A percentile compares a stretch with the other conserved stretches of the same genome.
Evolutionary conservation across 495 filamentous ascomycete species (phyloP).

Genomic region (Usnea hakonensis): DNA sequence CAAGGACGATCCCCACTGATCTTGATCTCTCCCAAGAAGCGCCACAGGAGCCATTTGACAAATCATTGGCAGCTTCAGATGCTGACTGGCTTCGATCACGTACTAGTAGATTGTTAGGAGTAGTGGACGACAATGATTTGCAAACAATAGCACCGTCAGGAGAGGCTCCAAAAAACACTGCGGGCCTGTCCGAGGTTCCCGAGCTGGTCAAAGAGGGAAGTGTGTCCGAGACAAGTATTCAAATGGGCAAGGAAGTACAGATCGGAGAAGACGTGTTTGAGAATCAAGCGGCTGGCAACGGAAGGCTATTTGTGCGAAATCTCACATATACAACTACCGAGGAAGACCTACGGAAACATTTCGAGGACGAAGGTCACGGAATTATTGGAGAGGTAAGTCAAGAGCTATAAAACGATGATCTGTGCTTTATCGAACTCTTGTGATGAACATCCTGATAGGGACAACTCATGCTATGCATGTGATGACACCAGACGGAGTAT

Average conservation of each 20-base stretch:
- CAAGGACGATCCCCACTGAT: not conserved
- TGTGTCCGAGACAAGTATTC: conserved; percentile 22
- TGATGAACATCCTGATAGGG: conserved; percentile 99
- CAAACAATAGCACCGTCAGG: conserved; percentile 25
- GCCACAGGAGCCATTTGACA: not conserved
- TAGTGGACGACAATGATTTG: conserved; percentile 61
- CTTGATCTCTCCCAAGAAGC: not conserved
- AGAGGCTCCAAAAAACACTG: conserved; percentile 11
- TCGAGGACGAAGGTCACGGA: conserved; percentile 52
- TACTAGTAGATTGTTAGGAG: conserved; percentile 81
- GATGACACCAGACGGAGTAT: conserved; percentile 60
- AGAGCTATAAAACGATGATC: conserved; percentile 16
- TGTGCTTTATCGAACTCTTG: conserved; percentile 21
- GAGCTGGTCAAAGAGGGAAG: conserved; percentile 19
- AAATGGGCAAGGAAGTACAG: conserved; percentile 25
- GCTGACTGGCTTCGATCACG: conserved; percentile 88
- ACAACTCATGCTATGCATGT: conserved; percentile 83
- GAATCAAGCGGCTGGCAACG: conserved; percentile 38
- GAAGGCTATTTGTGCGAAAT: conserved; percentile 81
- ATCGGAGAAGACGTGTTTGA: conserved; percentile 23
- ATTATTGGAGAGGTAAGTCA: conserved; percentile 75
- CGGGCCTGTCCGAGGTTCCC: conserved; percentile 23
- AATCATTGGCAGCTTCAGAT: conserved; percentile 49
- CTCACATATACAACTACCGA: conserved; percentile 73
- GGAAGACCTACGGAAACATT: conserved; percentile 64